Conservation (phyloP, 2,329 filamentous ascomycete genomes). For the Elsinoe arachidis region DNA sequence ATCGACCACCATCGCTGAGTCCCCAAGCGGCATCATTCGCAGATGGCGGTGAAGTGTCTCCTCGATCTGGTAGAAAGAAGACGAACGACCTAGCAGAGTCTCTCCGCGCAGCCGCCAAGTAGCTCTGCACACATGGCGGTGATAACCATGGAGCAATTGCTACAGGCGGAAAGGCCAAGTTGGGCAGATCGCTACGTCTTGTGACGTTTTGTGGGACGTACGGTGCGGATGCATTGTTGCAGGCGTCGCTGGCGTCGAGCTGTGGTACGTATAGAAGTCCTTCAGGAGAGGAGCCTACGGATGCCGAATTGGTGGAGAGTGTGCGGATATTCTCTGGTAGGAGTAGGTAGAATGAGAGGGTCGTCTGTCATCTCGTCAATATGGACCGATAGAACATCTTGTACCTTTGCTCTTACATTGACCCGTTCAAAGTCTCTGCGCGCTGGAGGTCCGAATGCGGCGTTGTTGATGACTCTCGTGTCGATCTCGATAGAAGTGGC, state of each 20-base stretch:
- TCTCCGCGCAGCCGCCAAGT: conserved; percentile 54
- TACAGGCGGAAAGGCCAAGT: conserved; percentile 61
- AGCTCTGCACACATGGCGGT: conserved; percentile 61
- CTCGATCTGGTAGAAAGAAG: conserved; percentile 44
- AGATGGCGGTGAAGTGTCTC: conserved; percentile 54
- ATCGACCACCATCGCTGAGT: conserved; percentile 59
- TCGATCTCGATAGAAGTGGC: conserved; percentile 11
- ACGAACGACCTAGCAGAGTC: conserved; percentile 52
- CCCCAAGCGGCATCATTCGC: conserved; percentile 59
- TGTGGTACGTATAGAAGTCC: conserved; percentile 82
- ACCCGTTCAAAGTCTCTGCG: conserved; percentile 3
- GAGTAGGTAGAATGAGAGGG: neutral
- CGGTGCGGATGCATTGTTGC: conserved; percentile 52
- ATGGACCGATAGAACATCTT: too few species aligned
- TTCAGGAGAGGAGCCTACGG: conserved; percentile 54
- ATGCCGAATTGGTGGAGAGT: conserved; percentile 59
- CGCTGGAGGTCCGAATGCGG: neutral
- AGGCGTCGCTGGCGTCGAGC: conserved; percentile 49
- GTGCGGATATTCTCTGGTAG: conserved; percentile 57
- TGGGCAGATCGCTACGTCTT: conserved; percentile 57
- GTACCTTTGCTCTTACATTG: neutral
- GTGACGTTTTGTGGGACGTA: conserved; percentile 70
- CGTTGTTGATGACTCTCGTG: conserved; percentile 3
- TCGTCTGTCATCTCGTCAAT: conserved; percentile 15
- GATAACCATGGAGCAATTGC: conserved; percentile 83